A percentile compares a stretch with the other conserved stretches of the same genome.
Conservation (phyloP, 2,329 filamentous ascomycete species). For the Furcasterigmium furcatum region DNA sequence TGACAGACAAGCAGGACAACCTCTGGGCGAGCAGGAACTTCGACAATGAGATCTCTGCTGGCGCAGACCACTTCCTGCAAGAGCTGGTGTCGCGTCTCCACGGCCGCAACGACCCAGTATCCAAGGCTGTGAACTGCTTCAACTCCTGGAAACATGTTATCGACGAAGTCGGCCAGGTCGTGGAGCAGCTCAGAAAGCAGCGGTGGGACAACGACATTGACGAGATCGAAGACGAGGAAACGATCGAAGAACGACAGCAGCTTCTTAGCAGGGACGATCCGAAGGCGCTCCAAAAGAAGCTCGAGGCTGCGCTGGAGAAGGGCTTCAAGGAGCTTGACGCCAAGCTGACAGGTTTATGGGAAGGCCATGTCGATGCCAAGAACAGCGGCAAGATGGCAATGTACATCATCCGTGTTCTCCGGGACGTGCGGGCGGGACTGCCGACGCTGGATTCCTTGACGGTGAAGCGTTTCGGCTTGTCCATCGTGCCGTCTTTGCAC, state of each 20-base stretch:
- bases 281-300: conserved; percentile 54
- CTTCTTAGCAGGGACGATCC: conserved; percentile 73
- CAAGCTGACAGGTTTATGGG: conserved; percentile 50
- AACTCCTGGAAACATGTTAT: conserved; percentile 71
- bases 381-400: conserved; percentile 52
- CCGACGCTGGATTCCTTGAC: conserved; percentile 45
- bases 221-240: conserved; percentile 71
- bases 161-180: conserved; percentile 59
- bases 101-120: conserved; percentile 67
- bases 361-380: conserved; percentile 36
- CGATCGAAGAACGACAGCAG: conserved; percentile 62
- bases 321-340: conserved; percentile 58
- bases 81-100: conserved; percentile 67
- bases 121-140: conserved; percentile 60
- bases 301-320: conserved; percentile 52
- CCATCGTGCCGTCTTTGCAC: conserved; percentile 63
- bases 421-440: conserved; percentile 68
- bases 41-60: conserved; percentile 61
- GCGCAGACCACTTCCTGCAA: conserved; percentile 66
- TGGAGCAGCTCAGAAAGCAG: conserved; percentile 63
- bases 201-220: conserved; percentile 75
- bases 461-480: conserved; percentile 54
- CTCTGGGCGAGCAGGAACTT: conserved; percentile 68
- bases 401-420: conserved; percentile 70
- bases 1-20: conserved; percentile 45